Percentiles rank a stretch among this genome's conserved stretches.
phyloP scores from a whole-genome alignment of 345 rosid species.

The Eucalyptus cladocalyx region DNA sequence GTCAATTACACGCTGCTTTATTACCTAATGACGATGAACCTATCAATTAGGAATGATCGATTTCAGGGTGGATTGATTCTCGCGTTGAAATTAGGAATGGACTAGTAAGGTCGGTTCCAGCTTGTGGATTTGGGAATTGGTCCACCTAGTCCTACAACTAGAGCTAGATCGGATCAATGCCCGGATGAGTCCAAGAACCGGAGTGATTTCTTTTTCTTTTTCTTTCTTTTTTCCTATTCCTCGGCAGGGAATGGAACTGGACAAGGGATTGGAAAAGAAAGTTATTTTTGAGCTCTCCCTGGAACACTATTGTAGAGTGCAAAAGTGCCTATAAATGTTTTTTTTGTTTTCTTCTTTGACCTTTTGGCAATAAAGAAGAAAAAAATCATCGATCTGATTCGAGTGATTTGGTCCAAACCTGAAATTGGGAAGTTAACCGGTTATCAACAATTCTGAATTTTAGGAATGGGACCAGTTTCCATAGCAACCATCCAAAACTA shows the following conservation, averaged over 20 bases:
- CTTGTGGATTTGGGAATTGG: neutral
- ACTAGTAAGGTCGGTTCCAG: neutral
- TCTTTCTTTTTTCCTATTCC: neutral
- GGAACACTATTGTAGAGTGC: neutral
- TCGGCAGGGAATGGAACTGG: neutral
- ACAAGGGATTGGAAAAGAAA: neutral
- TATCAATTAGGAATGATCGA: fast-evolving
- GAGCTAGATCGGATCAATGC: neutral
- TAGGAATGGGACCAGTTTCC: too few species aligned
- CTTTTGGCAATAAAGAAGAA: neutral
- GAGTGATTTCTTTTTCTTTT: neutral
- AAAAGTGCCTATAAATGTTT: neutral
- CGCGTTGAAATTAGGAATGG: fast-evolving
- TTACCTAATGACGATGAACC: neutral
- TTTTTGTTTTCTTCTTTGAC: neutral
- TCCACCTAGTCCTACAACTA: neutral
- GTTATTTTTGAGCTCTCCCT: neutral
- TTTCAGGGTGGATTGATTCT: neutral
- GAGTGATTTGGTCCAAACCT: too few species aligned
- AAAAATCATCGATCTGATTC: neutral
- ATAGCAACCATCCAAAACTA: fast-evolving
- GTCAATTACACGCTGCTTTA: neutral
- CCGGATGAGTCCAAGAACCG: fast-evolving
- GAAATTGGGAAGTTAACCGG: neutral
- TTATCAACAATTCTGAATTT: neutral